Conservation (phyloP, 139 green algal species). For the Deuterostichococcus epilithicus region DNA sequence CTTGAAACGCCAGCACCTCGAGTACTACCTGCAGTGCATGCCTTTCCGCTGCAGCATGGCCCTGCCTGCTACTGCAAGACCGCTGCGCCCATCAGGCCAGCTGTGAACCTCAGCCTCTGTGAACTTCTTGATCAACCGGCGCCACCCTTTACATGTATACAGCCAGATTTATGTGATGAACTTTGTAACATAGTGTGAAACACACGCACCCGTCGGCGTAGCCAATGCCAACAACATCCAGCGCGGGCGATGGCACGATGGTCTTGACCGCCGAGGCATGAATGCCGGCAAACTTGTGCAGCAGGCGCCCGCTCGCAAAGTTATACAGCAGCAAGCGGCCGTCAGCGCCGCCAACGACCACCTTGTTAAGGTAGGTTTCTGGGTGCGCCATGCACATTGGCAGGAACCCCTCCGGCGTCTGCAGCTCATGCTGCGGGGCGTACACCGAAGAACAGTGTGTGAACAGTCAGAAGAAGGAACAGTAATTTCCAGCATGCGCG, state of each 20-base stretch:
- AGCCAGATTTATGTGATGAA: too few species aligned
- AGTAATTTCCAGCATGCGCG: neutral
- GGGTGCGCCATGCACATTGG: conserved; percentile 89
- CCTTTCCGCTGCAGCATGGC: too few species aligned
- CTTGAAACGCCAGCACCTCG: too few species aligned
- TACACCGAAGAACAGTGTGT: neutral
- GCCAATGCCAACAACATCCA: conserved; percentile 92
- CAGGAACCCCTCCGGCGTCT: conserved; percentile 48
- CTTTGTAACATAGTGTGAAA: too few species aligned
- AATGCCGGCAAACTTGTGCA: conserved; percentile 72
- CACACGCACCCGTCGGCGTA: conserved; percentile 68
- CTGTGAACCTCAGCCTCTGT: too few species aligned
- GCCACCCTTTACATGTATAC: too few species aligned
- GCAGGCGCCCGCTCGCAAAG: conserved; percentile 53
- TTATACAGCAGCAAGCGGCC: conserved; percentile 90
- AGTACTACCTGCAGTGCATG: too few species aligned
- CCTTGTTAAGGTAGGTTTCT: conserved; percentile 98
- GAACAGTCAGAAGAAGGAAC: neutral
- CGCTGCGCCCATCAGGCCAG: too few species aligned
- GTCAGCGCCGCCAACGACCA: conserved; percentile 67
- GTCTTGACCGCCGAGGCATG: conserved; percentile 38
- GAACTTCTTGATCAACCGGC: too few species aligned
- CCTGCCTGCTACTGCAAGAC: too few species aligned
- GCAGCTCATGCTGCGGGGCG: neutral
- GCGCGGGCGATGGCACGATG: conserved; percentile 75